phyloP scores from a whole-genome alignment of 345 rosid genomes.

The Laguncularia racemosa region DNA sequence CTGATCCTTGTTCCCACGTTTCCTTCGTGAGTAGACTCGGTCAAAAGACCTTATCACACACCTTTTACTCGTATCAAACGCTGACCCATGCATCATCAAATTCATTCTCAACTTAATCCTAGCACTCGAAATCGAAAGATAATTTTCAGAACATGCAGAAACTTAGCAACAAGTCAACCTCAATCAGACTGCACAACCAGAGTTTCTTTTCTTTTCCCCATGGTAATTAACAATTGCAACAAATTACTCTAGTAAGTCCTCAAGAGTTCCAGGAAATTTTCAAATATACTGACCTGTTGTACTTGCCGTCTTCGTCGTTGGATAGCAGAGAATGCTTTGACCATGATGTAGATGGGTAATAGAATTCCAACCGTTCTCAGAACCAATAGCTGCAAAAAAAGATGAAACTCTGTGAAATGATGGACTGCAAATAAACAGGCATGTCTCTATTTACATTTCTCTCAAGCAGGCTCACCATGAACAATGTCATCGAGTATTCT shows the following conservation, averaged over 20 bases:
- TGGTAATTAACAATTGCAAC: too few relatives aligned
- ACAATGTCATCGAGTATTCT: constrained; percentile 46
- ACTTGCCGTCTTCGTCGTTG: constrained; percentile 39
- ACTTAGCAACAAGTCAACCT: too few relatives aligned
- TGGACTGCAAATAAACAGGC: background rate
- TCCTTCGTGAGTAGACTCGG: too few relatives aligned
- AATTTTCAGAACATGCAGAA: too few relatives aligned
- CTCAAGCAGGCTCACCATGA: constrained; percentile 34
- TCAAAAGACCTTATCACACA: too few relatives aligned
- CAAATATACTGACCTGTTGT: background rate
- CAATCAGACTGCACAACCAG: too few relatives aligned
- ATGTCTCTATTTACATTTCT: background rate
- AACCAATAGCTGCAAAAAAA: constrained; percentile 38
- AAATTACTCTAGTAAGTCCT: background rate
- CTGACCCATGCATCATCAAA: too few relatives aligned
- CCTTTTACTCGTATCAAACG: too few relatives aligned
- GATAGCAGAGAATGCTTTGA: constrained; percentile 37
- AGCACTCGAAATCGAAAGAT: too few relatives aligned
- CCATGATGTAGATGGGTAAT: constrained; percentile 49
- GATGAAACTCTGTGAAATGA: background rate
- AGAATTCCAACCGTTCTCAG: constrained; percentile 59
- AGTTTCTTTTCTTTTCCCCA: too few relatives aligned
- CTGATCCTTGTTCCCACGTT: too few relatives aligned
- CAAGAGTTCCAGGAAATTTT: background rate
- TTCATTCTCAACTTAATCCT: too few relatives aligned